Evolutionary conservation across 768 basidiomycete genomes (phyloP), one percentile per base, ranked within the genome.

Genomic region (Porpolomopsis calyptriformis): DNA sequence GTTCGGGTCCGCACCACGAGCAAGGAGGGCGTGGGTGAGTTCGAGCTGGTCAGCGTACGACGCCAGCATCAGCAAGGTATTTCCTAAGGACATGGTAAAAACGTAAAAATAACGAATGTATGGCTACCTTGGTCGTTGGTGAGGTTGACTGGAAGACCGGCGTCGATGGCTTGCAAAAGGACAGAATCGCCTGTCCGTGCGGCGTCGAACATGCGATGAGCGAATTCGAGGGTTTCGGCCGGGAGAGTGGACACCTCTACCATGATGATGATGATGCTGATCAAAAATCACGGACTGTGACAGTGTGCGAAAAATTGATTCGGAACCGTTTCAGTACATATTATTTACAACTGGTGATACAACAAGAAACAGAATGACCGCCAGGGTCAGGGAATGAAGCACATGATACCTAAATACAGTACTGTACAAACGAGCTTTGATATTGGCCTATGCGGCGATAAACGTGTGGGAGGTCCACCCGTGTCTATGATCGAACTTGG

Each of bases 161-260:
- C 75, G 49, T 82, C 76, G 42, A 87, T 57, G 19, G 83, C 81
- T 26, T 73, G 69, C 31, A 78, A 49, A 8, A 88, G 66, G 14
- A 66, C 66, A 0, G 66, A 48, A 50, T 80, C 64, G 3, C 84
- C 83, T 3, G 64, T 58, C 6, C 85, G 75, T 5, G 82, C 85
- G 5, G 81, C 82, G 40, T 85, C 75, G 62, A 87, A 87, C 68
- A 86, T 82, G 39, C 77, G 73, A 45, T 77, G 71, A 0, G 84
- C 85, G 52, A 76, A 76, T n/a, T 64, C 67, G 26, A 76, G 46
- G 22, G 73, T 74, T 24, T 71, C 71, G 11, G 57, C 42, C 14
- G 73, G 65, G 29, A 76, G 45, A 5, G 4, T 46, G 3, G 36
- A 33, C 19, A 34, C 43, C 9, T 44, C 43, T 23, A 19, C 16